A percentile compares a stretch with the other conserved stretches of the same genome.
These are phyloP conservation scores for Metarhizium humberi DNA, from an alignment of 2,329 filamentous ascomycete species.

Conservation along the genomic window DNA sequence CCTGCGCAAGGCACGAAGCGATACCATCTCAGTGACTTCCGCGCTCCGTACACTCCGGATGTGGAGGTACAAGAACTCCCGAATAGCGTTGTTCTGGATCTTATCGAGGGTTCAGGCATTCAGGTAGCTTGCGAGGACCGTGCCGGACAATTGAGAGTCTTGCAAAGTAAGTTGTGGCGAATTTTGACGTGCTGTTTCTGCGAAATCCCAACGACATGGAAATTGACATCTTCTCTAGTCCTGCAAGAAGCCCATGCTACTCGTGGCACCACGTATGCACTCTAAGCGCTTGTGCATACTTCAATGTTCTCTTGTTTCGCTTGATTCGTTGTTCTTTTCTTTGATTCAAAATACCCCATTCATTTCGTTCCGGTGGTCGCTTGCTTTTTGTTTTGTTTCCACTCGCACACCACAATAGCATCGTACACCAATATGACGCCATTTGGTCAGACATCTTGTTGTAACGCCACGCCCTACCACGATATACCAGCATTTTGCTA, in stretches of 20 bases:
- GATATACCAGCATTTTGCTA: neutral
- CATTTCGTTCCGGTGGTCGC: neutral
- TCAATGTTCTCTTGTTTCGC: neutral
- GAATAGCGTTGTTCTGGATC: conserved; percentile 63
- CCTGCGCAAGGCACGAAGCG: conserved; percentile 50
- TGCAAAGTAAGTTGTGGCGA: conserved; percentile 37
- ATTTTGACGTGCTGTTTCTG: neutral
- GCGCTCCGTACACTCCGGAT: conserved; percentile 70
- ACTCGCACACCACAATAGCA: neutral
- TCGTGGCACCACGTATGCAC: conserved; percentile 21
- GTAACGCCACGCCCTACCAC: neutral
- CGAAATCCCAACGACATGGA: neutral
- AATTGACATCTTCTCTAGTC: conserved; percentile 13
- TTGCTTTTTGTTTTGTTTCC: neutral
- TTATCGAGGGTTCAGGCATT: conserved; percentile 50
- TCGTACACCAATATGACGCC: neutral
- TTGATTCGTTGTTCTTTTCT: neutral
- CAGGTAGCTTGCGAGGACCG: conserved; percentile 58
- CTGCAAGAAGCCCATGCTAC: conserved; percentile 27
- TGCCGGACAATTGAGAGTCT: conserved; percentile 43
- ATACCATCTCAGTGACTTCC: conserved; percentile 82
- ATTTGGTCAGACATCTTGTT: neutral
- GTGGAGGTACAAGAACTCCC: conserved; percentile 88
- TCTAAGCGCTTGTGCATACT: conserved; percentile 11
- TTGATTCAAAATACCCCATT: neutral